Conservation (phyloP, 129 eudicot genomes). For the Apium graveolens region DNA sequence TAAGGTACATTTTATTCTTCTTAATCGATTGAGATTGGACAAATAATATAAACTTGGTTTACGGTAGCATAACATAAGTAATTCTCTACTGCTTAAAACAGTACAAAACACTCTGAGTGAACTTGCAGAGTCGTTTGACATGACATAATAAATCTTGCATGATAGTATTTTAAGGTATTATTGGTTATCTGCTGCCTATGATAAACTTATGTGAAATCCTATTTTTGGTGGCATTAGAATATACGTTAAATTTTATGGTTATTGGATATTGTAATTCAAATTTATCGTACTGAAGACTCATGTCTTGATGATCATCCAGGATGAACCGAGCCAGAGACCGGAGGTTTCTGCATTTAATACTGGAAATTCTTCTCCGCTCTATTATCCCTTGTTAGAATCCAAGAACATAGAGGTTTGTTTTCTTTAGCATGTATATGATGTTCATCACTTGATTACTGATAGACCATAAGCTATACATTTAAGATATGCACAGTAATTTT, state of each 20-base stretch:
- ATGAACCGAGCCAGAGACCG: constrained; percentile 22
- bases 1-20: not conserved
- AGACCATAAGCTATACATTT: not conserved
- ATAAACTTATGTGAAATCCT: not conserved
- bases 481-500: not conserved
- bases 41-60: not conserved
- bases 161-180: not conserved
- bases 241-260: not conserved
- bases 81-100: not conserved
- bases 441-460: not conserved
- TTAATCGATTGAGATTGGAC: not conserved
- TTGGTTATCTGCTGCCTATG: not conserved
- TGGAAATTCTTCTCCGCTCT: constrained; percentile 16
- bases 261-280: not conserved
- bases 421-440: constrained; percentile 3
- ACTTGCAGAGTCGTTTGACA: not conserved
- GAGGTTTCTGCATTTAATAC: constrained; percentile 18
- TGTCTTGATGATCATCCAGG: constrained; percentile 20
- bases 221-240: not conserved
- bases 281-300: constrained; percentile 9
- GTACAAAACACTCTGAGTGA: not conserved
- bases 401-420: constrained; percentile 30
- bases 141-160: not conserved
- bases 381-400: constrained; percentile 29
- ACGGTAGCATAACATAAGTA: no score